Percentiles rank a stretch among this genome's conserved stretches.
These are phyloP conservation scores for Parafenestella ontariensis DNA, from an alignment of 2,329 filamentous ascomycete genomes.

Conservation along the genomic window DNA sequence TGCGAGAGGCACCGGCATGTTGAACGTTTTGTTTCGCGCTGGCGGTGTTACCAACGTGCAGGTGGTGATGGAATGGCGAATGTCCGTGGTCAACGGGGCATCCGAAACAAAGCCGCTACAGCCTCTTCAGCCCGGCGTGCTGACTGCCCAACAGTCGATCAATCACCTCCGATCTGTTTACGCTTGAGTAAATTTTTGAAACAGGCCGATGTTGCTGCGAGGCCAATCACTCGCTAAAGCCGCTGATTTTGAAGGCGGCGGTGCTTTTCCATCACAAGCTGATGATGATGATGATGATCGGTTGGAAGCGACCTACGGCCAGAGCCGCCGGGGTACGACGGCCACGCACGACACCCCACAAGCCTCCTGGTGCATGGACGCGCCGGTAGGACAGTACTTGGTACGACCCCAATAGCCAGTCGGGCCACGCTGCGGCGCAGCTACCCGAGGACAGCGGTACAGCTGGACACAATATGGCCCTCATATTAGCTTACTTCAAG, in stretches of 20 bases:
- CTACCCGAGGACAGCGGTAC: constrained; percentile 9
- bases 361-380: constrained; percentile 11
- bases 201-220: constrained; percentile 11
- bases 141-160: constrained; percentile 9
- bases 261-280: constrained; percentile 14
- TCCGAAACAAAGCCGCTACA: constrained; percentile 20
- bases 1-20: background rate
- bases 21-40: constrained; percentile 10
- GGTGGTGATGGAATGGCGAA: constrained; percentile 7
- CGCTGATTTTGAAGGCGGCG: constrained; percentile 4
- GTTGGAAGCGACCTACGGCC: constrained; percentile 14
- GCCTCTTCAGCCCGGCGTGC: constrained; percentile 1
- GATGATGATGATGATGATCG: constrained; percentile 11
- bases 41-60: background rate
- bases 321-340: constrained; percentile 6
- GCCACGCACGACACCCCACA: constrained; percentile 8
- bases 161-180: constrained; percentile 8
- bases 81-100: constrained; percentile 1
- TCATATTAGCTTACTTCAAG: constrained; percentile 3
- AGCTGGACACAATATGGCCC: constrained; percentile 15
- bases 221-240: constrained; percentile 12
- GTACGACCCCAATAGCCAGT: constrained; percentile 6
- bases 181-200: constrained; percentile 14
- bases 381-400: constrained; percentile 8
- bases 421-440: constrained; percentile 28